Evolutionary conservation across 108 stramenopile genomes (phyloP), one percentile per base, ranked within the genome.

Genomic region (Cyclotella choctawhatcheeana): DNA sequence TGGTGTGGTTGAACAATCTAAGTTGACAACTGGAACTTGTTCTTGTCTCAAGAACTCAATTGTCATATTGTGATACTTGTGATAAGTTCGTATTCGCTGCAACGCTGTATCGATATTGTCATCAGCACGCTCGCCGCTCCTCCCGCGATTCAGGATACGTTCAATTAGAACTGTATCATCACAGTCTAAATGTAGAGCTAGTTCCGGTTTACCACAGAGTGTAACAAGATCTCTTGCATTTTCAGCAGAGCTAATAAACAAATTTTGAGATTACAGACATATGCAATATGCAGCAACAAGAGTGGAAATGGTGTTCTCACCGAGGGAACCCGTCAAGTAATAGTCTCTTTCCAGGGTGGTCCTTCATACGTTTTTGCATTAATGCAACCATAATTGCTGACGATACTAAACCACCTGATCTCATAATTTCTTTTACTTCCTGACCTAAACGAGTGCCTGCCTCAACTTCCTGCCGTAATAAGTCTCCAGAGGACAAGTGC

Each of bases 401-500:
- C 18, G 75, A 78, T 1, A 97, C 95, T 43, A 97, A 76, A 29
- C 88, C 88, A 16, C 97, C 97, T 3, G 84, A 81, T 26, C 85
- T 84, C 97, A 98, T 99, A 58, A 90, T 93, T 10, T 82, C 87
- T 37, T 85, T 82, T 14, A 98, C 96, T 66, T 96, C 78, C 56
- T 67, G 66, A 14, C 98, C 97, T 63, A 98, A 68, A 0, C 58
- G 73, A 5, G 97, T 97, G 16, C 81, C 88, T 25, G 83, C 76
- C 58, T 76, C 69, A 0, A 98, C 97, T 72, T 97, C 97, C 24
- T 85, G 88, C 64, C 98, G 85, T 31, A 99, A 71, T 75, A 99
- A 85, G 67, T 98, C 96, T 30, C 98, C 98, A 44, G 90, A 90
- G 5, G 86, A 88, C 44, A 99, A 81, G 80, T 99, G 98, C 1